These are phyloP conservation scores for Haberlea rhodopensis DNA, from an alignment of 257 asterid species.

Conservation along the genomic window DNA sequence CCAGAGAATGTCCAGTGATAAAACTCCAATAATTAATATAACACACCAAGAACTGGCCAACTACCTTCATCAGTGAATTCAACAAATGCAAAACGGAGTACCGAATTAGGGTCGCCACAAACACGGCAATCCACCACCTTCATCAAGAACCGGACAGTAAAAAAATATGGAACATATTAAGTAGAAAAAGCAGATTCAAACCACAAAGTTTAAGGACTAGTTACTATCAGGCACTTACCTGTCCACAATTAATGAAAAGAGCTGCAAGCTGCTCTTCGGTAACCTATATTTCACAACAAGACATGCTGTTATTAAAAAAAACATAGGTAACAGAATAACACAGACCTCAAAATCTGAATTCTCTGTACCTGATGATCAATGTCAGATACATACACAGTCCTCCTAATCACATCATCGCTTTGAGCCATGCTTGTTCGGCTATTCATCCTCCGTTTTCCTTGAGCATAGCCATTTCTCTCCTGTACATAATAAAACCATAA, in stretches of 20 bases:
- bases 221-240: slow-evolving; percentile 32
- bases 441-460: slow-evolving; percentile 54
- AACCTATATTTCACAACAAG: slow-evolving; percentile 40
- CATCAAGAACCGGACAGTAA: slow-evolving; percentile 21
- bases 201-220: slow-evolving; percentile 12
- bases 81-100: slow-evolving; percentile 65
- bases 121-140: too few species aligned
- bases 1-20: slow-evolving; percentile 20
- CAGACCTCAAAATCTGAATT: not conserved
- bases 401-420: too few species aligned
- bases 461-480: slow-evolving; percentile 51
- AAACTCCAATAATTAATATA: slow-evolving; percentile 7
- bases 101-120: slow-evolving; percentile 77
- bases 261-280: slow-evolving; percentile 77
- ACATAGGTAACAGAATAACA: not conserved
- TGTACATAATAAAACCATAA: slow-evolving; percentile 31
- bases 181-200: slow-evolving; percentile 10
- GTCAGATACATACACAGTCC: slow-evolving; percentile 71
- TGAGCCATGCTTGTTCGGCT: slow-evolving; percentile 67
- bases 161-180: not conserved
- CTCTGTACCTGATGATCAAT: slow-evolving; percentile 69
- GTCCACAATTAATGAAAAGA: too few species aligned
- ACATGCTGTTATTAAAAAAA: too few species aligned
- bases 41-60: slow-evolving; percentile 10
- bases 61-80: slow-evolving; percentile 75